Base-by-base conservation (phyloP, 78 protist genomes). In the Diacronema lutheri region DNA sequence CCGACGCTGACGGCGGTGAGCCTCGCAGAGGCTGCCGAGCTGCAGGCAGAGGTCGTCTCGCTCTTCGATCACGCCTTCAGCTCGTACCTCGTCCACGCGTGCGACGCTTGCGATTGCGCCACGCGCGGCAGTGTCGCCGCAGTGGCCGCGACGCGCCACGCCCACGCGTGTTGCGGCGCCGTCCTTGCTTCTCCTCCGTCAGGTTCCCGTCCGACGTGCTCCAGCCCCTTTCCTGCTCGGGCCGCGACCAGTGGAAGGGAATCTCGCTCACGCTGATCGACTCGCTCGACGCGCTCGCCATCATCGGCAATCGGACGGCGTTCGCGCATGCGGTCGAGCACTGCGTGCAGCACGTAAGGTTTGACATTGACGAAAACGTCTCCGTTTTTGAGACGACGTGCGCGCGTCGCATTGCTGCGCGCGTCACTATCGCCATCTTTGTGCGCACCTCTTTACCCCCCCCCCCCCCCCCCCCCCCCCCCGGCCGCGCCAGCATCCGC, bases 301-400 rank as follows among this genome's bases (percentile, higher is more conserved):
- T 85, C 38, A 1, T 85, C 37, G 62, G 62, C 31, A 37, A 44
- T 55, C 29, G 29, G 31, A 5, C 50, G 31, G 76, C 37, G 55
- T 68, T 68, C 9, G 55, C 1, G 56, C 11, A 13, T 14, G 37
- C 37, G 12, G 76, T 68, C 26, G 4, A 2, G 31, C 14, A 1
- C 31, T 11, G 4, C 19, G 31, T 23, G 56, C 21, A 21, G 56
- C 76, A 21, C 76, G 25, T 68, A 29, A 10, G 20, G 26, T 68
- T 68, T 40, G 87, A 96, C 73, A 69, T 57, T 1, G 91, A 96
- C 90, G 65, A 85, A 29, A 89, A 78, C 21, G 99, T 97, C 25
- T 91, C 95, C 9, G 97, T 96, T 7, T 97, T 97, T 79, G 99
- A 96, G 89, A 94, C 96, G 31, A 74, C 31, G n/a, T n/a, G n/a